Evolutionary conservation across 164 flowering plant genomes (phyloP).

Genomic region (Dillenia suffruticosa): DNA sequence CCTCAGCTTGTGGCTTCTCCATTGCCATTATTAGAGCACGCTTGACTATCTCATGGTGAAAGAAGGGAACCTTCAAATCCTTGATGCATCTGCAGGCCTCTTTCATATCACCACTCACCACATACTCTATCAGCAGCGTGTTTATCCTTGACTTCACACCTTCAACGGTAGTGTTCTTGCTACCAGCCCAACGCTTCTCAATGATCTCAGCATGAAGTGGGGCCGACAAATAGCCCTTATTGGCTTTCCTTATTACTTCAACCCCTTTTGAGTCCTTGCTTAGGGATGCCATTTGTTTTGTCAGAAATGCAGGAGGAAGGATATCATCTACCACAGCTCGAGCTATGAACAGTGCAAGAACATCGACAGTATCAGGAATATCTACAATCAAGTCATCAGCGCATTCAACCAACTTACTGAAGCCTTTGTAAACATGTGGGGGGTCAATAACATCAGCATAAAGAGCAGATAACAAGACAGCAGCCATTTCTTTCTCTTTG

Average conservation of each 20-base stretch:
- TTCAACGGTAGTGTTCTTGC: conserved; percentile 61
- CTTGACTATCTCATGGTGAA: conserved; percentile 82
- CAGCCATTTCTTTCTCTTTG: conserved; percentile 82
- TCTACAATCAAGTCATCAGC: conserved; percentile 81
- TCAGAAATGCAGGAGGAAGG: conserved; percentile 77
- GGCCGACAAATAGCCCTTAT: conserved; percentile 67
- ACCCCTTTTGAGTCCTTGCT: conserved; percentile 50
- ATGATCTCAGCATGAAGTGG: conserved; percentile 74
- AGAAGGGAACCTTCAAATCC: conserved; percentile 70
- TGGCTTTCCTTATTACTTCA: conserved; percentile 56
- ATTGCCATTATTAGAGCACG: conserved; percentile 64
- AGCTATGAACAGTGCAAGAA: conserved; percentile 70
- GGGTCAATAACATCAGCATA: conserved; percentile 67
- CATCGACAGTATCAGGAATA: conserved; percentile 69
- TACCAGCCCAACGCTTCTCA: conserved; percentile 74
- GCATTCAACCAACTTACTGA: conserved; percentile 47
- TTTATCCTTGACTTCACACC: conserved; percentile 58
- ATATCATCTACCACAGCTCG: conserved; percentile 87
- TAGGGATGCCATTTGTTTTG: conserved; percentile 33
- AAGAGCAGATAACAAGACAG: conserved; percentile 59
- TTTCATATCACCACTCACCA: conserved; percentile 58
- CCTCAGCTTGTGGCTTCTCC: conserved; percentile 57
- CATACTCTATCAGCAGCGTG: conserved; percentile 55
- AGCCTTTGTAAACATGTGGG: conserved; percentile 64
- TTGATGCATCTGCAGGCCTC: conserved; percentile 82